Evolutionary conservation across 2,329 filamentous ascomycete genomes (phyloP).

Genomic region (Davidsoniella neocaledoniae): DNA sequence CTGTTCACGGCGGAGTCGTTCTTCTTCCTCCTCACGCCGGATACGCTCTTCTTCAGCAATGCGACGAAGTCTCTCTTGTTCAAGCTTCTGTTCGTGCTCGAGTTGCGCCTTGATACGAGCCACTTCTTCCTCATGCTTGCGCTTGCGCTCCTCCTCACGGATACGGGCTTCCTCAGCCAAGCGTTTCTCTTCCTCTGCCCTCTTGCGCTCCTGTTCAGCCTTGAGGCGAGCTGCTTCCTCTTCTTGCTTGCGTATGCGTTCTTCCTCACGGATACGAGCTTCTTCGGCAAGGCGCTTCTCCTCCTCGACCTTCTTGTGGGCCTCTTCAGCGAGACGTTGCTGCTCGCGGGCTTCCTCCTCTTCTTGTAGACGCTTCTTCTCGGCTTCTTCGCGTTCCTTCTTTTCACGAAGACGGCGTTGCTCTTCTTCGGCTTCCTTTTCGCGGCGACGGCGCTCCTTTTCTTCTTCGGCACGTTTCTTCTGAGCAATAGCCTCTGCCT

Average conservation of each 20-base stretch:
- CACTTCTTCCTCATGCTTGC: conserved; percentile 16
- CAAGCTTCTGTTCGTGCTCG: conserved; percentile 21
- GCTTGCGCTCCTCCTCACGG: conserved; percentile 15
- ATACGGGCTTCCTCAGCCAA: conserved; percentile 17
- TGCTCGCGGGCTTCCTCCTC: conserved; percentile 6
- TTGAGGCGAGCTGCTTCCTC: conserved; percentile 19
- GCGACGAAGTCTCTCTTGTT: conserved; percentile 23
- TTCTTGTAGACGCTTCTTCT: conserved; percentile 17
- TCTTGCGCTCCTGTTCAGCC: conserved; percentile 23
- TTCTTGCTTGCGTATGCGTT: conserved; percentile 23
- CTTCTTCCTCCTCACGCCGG: conserved; percentile 28
- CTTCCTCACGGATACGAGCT: conserved; percentile 18
- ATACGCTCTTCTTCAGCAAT: conserved; percentile 24
- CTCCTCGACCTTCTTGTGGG: conserved; percentile 20
- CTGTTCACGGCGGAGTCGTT: conserved; percentile 27
- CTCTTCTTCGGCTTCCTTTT: conserved; percentile 17
- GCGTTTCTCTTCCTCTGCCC: conserved; percentile 21
- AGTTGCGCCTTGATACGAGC: conserved; percentile 20
- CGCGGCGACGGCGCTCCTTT: conserved; percentile 20
- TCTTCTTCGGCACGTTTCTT: conserved; percentile 16
- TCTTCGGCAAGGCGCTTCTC: conserved; percentile 17
- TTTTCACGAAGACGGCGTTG: conserved; percentile 9
- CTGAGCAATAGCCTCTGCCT: conserved; percentile 12
- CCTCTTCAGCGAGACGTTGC: conserved; percentile 8
- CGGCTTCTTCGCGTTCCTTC: conserved; percentile 19